These are phyloP conservation scores for Kurtzmaniella quercitrusa DNA, from an alignment of 1,139 yeast genomes.

Conservation along the genomic window DNA sequence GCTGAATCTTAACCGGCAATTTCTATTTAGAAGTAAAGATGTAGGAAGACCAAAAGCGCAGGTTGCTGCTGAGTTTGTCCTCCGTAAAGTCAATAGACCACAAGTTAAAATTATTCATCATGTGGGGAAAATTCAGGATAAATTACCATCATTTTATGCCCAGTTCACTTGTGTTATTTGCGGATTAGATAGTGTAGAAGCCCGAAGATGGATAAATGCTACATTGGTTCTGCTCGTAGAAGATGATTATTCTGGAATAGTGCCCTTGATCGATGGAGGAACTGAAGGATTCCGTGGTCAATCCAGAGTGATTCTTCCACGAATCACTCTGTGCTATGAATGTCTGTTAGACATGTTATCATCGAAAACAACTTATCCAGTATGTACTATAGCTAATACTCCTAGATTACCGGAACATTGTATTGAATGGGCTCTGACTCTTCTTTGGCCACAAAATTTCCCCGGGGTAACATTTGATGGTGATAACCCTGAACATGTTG, in stretches of 20 bases:
- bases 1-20: constrained; percentile 87
- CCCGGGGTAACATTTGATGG: constrained; percentile 54
- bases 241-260: constrained; percentile 47
- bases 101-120: constrained; percentile 51
- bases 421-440: constrained; percentile 82
- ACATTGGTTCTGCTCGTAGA: constrained; percentile 63
- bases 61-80: constrained; percentile 67
- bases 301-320: constrained; percentile 81
- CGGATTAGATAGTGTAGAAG: constrained; percentile 87
- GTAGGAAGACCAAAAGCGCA: constrained; percentile 80
- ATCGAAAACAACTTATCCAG: constrained; percentile 71
- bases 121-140: constrained; percentile 70
- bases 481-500: constrained; percentile 66
- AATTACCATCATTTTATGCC: constrained; percentile 57
- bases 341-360: constrained; percentile 80
- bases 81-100: constrained; percentile 37
- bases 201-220: constrained; percentile 88
- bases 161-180: constrained; percentile 75
- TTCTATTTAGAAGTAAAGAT: constrained; percentile 67
- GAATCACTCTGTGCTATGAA: constrained; percentile 85
- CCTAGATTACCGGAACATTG: constrained; percentile 95
- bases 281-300: constrained; percentile 96
- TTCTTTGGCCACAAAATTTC: constrained; percentile 64
- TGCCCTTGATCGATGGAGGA: constrained; percentile 92
- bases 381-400: constrained; percentile 91